These are phyloP conservation scores for Gossypium schwendimanii DNA, from an alignment of 441 rosid genomes.

Conservation along the genomic window DNA sequence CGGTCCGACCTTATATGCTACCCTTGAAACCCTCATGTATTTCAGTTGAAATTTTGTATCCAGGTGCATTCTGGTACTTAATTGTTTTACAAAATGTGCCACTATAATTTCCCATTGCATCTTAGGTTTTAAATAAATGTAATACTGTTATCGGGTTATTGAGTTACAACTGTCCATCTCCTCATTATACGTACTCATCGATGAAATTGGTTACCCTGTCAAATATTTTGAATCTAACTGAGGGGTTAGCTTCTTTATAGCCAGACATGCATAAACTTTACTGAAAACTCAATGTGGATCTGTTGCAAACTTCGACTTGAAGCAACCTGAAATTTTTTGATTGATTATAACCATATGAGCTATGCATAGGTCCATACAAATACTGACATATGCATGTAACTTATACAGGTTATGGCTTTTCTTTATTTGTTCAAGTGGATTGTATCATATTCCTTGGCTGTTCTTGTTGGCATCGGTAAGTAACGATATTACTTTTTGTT, in stretches of 20 bases:
- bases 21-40: background rate
- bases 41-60: background rate
- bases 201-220: background rate
- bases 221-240: background rate
- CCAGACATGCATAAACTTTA: background rate
- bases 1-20: background rate
- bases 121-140: background rate
- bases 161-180: background rate
- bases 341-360: background rate
- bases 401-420: slow-evolving; percentile 39
- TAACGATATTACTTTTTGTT: background rate
- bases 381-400: background rate
- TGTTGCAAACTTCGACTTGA: background rate
- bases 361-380: background rate
- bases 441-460: slow-evolving; percentile 29
- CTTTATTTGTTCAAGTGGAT: slow-evolving; percentile 44
- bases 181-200: background rate
- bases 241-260: background rate
- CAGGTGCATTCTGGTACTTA: background rate
- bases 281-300: background rate
- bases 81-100: background rate
- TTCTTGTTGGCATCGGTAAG: slow-evolving; percentile 51
- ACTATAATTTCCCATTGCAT: background rate
- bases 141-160: background rate
- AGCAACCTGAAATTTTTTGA: background rate